Evolutionary conservation across 2,329 filamentous ascomycete species (phyloP).

Genomic region (Cladosporium phlei): DNA sequence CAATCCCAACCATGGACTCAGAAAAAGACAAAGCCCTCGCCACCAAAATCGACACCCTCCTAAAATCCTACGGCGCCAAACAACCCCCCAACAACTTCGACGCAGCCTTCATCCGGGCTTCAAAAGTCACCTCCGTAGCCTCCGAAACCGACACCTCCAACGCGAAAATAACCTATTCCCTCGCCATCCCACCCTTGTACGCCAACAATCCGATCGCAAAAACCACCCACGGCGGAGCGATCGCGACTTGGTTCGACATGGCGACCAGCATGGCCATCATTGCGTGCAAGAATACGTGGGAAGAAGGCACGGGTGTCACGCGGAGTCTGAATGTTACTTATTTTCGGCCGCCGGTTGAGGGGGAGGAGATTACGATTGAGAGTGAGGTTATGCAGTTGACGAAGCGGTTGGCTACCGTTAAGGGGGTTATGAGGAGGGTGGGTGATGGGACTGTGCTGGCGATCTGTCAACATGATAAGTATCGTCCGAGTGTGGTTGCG

Average conservation of each 20-base stretch:
- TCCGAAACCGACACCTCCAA: conserved; percentile 2
- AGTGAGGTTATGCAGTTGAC: conserved; percentile 43
- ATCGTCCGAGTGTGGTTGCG: background rate
- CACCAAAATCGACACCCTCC: background rate
- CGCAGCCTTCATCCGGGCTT: background rate
- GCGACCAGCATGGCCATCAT: conserved; percentile 40
- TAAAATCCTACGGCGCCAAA: background rate
- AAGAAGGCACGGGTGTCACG: conserved; percentile 39
- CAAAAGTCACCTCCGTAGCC: background rate
- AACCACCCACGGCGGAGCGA: conserved; percentile 38
- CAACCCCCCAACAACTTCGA: conserved; percentile 6
- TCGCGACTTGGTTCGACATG: conserved; percentile 53
- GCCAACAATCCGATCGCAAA: conserved; percentile 9
- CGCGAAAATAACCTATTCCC: conserved; percentile 1
- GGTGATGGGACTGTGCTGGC: conserved; percentile 31
- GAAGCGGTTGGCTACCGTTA: conserved; percentile 37
- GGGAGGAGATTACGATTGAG: conserved; percentile 38
- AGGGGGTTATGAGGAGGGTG: conserved; percentile 37
- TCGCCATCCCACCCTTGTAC: conserved; percentile 1
- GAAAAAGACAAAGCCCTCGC: background rate
- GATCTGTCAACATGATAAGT: conserved; percentile 35
- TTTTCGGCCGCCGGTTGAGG: conserved; percentile 39
- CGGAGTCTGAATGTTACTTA: conserved; percentile 44
- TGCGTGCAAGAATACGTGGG: conserved; percentile 36
- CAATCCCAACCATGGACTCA: background rate